Conservation (phyloP, 2,329 filamentous ascomycete species). For the Aspergillus nomiae region DNA sequence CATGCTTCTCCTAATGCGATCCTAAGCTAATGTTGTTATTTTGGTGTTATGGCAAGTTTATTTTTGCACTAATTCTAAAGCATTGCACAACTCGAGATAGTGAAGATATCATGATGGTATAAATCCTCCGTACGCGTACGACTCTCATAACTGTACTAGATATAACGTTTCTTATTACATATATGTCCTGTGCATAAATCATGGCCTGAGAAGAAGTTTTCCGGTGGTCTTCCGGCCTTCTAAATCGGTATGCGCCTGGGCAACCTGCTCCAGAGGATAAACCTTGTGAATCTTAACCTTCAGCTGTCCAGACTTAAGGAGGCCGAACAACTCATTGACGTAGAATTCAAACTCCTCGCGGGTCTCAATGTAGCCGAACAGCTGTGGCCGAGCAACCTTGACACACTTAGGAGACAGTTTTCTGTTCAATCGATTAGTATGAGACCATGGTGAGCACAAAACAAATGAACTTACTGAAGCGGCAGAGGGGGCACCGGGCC, state of each 20-base stretch:
- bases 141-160: background rate
- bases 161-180: background rate
- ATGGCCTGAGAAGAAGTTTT: constrained; percentile 75
- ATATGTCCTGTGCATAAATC: constrained; percentile 10
- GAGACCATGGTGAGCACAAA: constrained; percentile 30
- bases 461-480: constrained; percentile 54
- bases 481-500: constrained; percentile 73
- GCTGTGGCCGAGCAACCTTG: constrained; percentile 71
- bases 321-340: constrained; percentile 69
- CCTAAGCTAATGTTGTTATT: background rate
- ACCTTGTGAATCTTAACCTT: constrained; percentile 73
- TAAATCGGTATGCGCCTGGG: constrained; percentile 73
- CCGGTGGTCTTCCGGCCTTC: constrained; percentile 81
- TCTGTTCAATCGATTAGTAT: constrained; percentile 17
- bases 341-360: constrained; percentile 73
- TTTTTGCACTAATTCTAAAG: background rate
- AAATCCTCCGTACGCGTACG: background rate
- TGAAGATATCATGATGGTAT: background rate
- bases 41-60: background rate
- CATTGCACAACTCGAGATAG: background rate
- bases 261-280: constrained; percentile 74
- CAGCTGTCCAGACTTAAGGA: constrained; percentile 69
- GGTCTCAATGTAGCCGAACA: constrained; percentile 71
- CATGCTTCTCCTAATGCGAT: background rate
- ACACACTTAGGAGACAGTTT: constrained; percentile 71